Percentiles rank a stretch among this genome's conserved stretches.
Evolutionary conservation across 495 filamentous ascomycete genomes (phyloP).

Genomic region (Hypoxylon lienhwacheense): DNA sequence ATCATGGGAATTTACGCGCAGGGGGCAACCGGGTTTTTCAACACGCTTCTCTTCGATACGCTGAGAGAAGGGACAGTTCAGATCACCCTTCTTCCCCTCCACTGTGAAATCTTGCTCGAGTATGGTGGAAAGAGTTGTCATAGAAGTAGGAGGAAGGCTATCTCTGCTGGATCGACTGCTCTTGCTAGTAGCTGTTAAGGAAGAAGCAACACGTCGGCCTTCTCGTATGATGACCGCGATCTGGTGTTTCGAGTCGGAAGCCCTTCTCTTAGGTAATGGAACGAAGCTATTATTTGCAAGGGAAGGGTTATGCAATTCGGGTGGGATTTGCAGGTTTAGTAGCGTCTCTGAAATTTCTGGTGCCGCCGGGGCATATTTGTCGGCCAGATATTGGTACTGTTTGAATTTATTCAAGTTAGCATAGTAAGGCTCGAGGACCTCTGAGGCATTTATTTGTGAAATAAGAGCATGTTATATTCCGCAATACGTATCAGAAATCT

Average conservation of each 20-base stretch:
- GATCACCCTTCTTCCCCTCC: slow-evolving; percentile 59
- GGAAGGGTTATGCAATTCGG: slow-evolving; percentile 49
- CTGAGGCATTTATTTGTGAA: slow-evolving; percentile 33
- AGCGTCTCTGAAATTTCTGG: slow-evolving; percentile 56
- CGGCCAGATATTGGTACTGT: slow-evolving; percentile 59
- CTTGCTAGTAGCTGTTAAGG: slow-evolving; percentile 43
- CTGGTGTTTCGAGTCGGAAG: slow-evolving; percentile 52
- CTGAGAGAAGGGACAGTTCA: slow-evolving; percentile 62
- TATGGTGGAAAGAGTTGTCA: slow-evolving; percentile 56
- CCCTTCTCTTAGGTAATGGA: slow-evolving; percentile 51
- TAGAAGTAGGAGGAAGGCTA: slow-evolving; percentile 45
- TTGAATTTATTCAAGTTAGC: slow-evolving; percentile 17
- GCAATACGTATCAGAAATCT: slow-evolving; percentile 40
- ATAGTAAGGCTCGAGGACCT: background rate
- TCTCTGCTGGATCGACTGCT: slow-evolving; percentile 44
- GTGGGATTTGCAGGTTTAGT: slow-evolving; percentile 58
- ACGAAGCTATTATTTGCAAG: slow-evolving; percentile 50
- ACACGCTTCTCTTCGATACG: slow-evolving; percentile 31
- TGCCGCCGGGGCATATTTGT: slow-evolving; percentile 58
- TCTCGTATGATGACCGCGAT: slow-evolving; percentile 58
- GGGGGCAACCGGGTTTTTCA: slow-evolving; percentile 1
- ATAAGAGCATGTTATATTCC: background rate
- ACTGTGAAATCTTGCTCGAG: slow-evolving; percentile 70
- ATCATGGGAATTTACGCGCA: slow-evolving; percentile 43
- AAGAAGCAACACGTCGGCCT: slow-evolving; percentile 54